Base-by-base conservation (phyloP, 78 protist genomes). In the Fonticula alba region DNA sequence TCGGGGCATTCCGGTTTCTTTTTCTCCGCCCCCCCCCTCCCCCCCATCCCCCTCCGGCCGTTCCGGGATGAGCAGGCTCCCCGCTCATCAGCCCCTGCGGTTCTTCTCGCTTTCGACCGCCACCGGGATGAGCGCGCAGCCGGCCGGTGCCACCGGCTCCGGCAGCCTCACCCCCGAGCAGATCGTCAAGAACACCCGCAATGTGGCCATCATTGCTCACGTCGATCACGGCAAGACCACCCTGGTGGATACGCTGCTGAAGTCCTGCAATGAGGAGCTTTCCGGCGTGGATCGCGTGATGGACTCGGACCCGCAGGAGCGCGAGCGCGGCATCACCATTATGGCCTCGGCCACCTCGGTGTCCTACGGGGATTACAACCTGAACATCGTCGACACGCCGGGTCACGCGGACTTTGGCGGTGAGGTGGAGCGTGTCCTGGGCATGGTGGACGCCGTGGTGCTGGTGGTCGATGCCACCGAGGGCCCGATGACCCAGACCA, bases 391-490 rank as follows among this genome's bases (percentile, higher is more conserved):
- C 27, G 97, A 92, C 74, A 84, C 97, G 20, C 97, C 97, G 17
- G 97, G 97, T n/a, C 97, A 92, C 63, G 91, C 82, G 31, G 97
- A 92, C 66, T 92, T 92, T 67, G 83, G 92, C 0, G 82, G 83
- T 29, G 95, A 89, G 38, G 94, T 87, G 5, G 90, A 87, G 71
- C 73, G 89, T 9, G 50, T 85, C 10, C 69, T 83, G 40, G 36
- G 85, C 2, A 88, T 87, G 41, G 63, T 83, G 35, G 94, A 87
- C 53, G 87, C 58, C 52, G 82, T 83, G 2, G 71, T 83, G 2
- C 81, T 89, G 13, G 60, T 89, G 37, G 93, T 89, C 33, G 93
- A 87, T 43, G 92, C 93, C 3, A 66, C 83, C 3, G 95, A 89
- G 65, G 95, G 95, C 35, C 83, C 81, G 56, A 79, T 75, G 87